These are phyloP conservation scores for Tubosaeta brunneosetosa DNA, from an alignment of 768 basidiomycete species.

Conservation along the genomic window DNA sequence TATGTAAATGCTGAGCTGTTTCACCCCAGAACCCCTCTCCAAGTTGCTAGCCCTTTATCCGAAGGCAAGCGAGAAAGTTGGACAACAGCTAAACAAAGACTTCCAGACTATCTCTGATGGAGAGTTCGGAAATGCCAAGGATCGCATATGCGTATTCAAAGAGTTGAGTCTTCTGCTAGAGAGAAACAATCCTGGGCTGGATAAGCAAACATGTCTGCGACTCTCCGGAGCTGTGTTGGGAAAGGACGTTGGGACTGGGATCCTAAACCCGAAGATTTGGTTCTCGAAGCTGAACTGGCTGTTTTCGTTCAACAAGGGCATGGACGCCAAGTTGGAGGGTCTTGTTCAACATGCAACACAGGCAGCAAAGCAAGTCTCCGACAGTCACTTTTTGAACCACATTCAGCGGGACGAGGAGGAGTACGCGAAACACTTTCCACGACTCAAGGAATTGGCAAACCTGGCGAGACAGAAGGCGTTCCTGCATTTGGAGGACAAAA, in stretches of 20 bases:
- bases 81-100: not conserved
- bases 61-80: not conserved
- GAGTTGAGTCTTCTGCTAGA: not conserved
- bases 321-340: not conserved
- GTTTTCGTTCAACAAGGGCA: no score
- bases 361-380: not conserved
- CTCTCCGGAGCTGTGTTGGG: conserved; percentile 7
- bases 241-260: not conserved
- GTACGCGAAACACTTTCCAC: conserved; percentile 3
- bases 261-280: no score
- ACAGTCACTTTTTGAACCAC: conserved; percentile 12
- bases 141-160: conserved; percentile 10
- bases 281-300: no score
- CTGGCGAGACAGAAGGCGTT: not conserved
- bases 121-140: conserved; percentile 14
- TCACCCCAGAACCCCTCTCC: conserved; percentile 6
- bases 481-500: not conserved
- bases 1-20: not conserved
- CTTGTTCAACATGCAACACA: conserved; percentile 1
- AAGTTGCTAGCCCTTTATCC: conserved; percentile 9
- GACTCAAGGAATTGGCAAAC: not conserved
- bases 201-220: not conserved
- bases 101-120: conserved; percentile 2
- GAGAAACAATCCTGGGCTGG: not conserved
- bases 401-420: not conserved